Conservation (phyloP, 371 early-diverging fungal genomes). For the Mortierella sp. region DNA sequence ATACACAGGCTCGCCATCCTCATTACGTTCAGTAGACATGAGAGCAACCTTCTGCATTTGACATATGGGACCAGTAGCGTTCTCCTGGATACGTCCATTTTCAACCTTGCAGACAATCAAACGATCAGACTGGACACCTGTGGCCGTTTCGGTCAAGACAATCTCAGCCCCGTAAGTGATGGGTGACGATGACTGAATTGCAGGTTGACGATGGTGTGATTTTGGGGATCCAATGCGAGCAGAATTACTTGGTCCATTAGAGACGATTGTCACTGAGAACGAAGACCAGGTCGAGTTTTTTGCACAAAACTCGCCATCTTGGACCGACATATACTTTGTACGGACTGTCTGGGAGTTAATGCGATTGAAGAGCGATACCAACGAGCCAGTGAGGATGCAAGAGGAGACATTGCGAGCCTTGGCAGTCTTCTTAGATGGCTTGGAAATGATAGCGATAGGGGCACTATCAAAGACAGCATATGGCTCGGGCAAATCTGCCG, state of each 20-base stretch:
- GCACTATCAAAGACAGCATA: conserved; percentile 75
- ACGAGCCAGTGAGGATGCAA: conserved; percentile 75
- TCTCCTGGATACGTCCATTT: conserved; percentile 74
- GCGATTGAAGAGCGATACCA: conserved; percentile 58
- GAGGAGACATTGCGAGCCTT: conserved; percentile 82
- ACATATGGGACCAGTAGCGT: conserved; percentile 81
- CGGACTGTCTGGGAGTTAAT: conserved; percentile 85
- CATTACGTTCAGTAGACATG: conserved; percentile 59
- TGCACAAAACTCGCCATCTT: conserved; percentile 72
- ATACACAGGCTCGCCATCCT: conserved; percentile 36
- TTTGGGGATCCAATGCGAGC: conserved; percentile 28
- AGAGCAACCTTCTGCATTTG: conserved; percentile 92
- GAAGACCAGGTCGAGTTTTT: conserved; percentile 84
- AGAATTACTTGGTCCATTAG: conserved; percentile 41
- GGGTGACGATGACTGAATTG: conserved; percentile 54
- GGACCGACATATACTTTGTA: conserved; percentile 82
- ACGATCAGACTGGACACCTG: conserved; percentile 76
- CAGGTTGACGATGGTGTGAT: conserved; percentile 32
- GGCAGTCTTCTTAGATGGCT: conserved; percentile 88
- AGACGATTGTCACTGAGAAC: conserved; percentile 74
- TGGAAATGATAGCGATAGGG: conserved; percentile 85
- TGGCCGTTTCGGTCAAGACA: conserved; percentile 72
- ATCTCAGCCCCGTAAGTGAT: conserved; percentile 83
- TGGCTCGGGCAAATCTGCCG: conserved; percentile 42
- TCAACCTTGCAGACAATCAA: conserved; percentile 86